Percentiles rank a stretch among this genome's conserved stretches.
phyloP scores from a whole-genome alignment of 2,329 filamentous ascomycete species.

The Epichloe uncinata region DNA sequence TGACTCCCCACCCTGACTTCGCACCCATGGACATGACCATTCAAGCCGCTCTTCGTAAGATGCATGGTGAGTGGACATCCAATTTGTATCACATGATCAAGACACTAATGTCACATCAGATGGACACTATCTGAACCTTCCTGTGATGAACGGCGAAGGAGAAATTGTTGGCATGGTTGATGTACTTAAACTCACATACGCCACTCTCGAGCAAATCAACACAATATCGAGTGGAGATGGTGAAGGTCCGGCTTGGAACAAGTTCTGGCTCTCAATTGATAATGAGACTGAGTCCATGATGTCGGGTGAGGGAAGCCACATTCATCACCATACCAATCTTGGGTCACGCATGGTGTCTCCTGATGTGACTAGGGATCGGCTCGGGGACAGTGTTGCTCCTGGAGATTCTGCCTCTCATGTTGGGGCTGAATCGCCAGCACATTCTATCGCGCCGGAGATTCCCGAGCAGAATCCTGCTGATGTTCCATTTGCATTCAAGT shows the following conservation, averaged over 20 bases:
- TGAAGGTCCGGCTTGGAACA: conserved; percentile 97
- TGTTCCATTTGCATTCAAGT: conserved; percentile 90
- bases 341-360: conserved; percentile 69
- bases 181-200: conserved; percentile 94
- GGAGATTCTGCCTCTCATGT: conserved; percentile 91
- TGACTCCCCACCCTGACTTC: conserved; percentile 98
- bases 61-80: conserved; percentile 63
- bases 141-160: conserved; percentile 93
- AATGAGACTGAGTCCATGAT: conserved; percentile 93
- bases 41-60: conserved; percentile 92
- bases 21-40: conserved; percentile 98
- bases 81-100: background rate
- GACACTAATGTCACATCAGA: conserved; percentile 38
- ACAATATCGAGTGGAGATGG: conserved; percentile 79
- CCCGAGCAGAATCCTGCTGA: conserved; percentile 51
- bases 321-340: conserved; percentile 49
- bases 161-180: conserved; percentile 99
- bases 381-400: conserved; percentile 73
- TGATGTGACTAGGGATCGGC: conserved; percentile 57
- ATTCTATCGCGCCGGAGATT: conserved; percentile 42
- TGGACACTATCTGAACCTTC: conserved; percentile 94
- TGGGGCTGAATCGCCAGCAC: conserved; percentile 64
- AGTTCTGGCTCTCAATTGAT: conserved; percentile 96
- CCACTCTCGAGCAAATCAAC: conserved; percentile 94
- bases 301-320: conserved; percentile 76